Evolutionary conservation across 2,329 filamentous ascomycete genomes (phyloP), one percentile per base, ranked within the genome.

Genomic region (Exophiala viscosa): DNA sequence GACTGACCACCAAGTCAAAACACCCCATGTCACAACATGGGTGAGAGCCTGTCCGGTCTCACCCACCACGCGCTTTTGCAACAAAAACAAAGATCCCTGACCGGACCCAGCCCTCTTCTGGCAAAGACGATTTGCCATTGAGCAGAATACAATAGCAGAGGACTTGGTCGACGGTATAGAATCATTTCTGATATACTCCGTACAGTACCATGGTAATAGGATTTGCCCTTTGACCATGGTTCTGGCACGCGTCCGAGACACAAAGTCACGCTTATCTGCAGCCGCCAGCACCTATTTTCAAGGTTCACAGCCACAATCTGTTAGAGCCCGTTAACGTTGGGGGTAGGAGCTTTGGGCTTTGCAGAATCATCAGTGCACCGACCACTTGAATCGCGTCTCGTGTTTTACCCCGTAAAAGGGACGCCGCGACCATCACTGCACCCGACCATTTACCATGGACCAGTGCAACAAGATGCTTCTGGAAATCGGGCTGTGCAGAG

Each of bases 1-100:
- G 35, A 45, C 40, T 42, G 48, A 48, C 35, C 36, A 54, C 33
- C 47, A 28, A 53, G 48, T 43, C 46, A 48, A 59, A 59, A 59
- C 53, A 54, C 50, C 52, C 53, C 56, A 59, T 59, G 56, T 59
- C 56, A 59, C 56, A 59, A 56, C 56, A 59, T 59, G 53, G 53
- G 54, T 51, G 53, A n/a, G 41, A 52, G 46, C 36, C 46, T 55
- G 46, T 45, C 46, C 50, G 23, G 52, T 59, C 53, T 50, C 50
- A 53, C 52, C 49, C 56, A 56, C 50, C 57, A 48, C 47, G 57
- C 55, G 42, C 47, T 59, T 15, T 40, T 34, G 32, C 52, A 54
- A 57, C 39, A 50, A 52, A 48, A 28, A 28, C 23, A 28, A 28
- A 44, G 36, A 42, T 42, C 40, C 40, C 40, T 42, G 40, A 13